Conservation (phyloP, 2,329 filamentous ascomycete genomes). For the Lasiodiplodia gonubiensis region DNA sequence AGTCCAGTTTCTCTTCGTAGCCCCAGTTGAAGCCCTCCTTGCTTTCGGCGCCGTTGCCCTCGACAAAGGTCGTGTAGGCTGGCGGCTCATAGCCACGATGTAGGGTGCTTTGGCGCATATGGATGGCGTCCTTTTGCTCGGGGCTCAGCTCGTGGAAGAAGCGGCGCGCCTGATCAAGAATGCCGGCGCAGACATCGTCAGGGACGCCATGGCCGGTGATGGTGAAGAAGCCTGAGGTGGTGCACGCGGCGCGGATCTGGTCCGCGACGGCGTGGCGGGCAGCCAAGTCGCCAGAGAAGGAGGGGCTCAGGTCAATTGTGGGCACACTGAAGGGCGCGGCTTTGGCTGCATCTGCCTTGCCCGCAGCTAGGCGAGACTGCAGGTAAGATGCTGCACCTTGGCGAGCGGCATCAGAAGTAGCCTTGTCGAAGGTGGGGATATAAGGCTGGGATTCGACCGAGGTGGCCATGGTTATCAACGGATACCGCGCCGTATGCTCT, state of each 20-base stretch:
- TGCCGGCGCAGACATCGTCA: constrained; percentile 35
- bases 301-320: constrained; percentile 45
- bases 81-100: constrained; percentile 51
- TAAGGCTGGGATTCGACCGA: constrained; percentile 3
- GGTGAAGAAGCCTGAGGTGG: constrained; percentile 49
- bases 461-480: constrained; percentile 13
- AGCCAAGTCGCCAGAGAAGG: constrained; percentile 42
- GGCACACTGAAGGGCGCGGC: constrained; percentile 42
- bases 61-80: constrained; percentile 45
- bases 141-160: constrained; percentile 43
- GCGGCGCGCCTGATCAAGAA: constrained; percentile 46
- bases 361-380: constrained; percentile 7
- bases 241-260: constrained; percentile 48
- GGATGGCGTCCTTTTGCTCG: constrained; percentile 47
- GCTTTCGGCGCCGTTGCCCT: constrained; percentile 47
- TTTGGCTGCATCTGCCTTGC: neutral
- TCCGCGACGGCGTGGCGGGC: constrained; percentile 45
- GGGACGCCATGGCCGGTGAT: constrained; percentile 48
- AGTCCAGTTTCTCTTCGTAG: constrained; percentile 49
- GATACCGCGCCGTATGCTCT: neutral
- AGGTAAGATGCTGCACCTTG: constrained; percentile 23
- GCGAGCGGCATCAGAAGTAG: constrained; percentile 25
- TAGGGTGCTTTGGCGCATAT: constrained; percentile 47
- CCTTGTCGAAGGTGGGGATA: constrained; percentile 14
- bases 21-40: constrained; percentile 53